These are phyloP conservation scores for Russula lepida DNA, from an alignment of 768 basidiomycete species.

Conservation along the genomic window DNA sequence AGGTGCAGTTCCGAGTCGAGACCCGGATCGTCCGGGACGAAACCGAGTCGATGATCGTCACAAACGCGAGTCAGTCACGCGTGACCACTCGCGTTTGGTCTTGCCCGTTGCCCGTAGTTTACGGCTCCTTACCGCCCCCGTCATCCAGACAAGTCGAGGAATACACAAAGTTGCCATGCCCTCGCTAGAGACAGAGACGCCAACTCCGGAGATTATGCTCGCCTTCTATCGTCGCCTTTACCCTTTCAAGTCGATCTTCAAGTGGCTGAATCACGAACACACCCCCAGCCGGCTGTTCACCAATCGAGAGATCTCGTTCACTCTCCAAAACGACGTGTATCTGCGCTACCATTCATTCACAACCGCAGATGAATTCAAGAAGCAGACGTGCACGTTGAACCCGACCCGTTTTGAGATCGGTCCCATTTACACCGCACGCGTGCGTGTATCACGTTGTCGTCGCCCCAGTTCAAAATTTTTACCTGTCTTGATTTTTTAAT, in stretches of 20 bases:
- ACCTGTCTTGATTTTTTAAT: neutral
- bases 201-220: slow-evolving; percentile 56
- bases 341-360: slow-evolving; percentile 91
- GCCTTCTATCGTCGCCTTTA: slow-evolving; percentile 86
- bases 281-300: slow-evolving; percentile 74
- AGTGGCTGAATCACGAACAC: slow-evolving; percentile 92
- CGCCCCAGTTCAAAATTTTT: neutral
- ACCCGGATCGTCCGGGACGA: slow-evolving; percentile 1
- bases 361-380: slow-evolving; percentile 82
- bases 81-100: slow-evolving; percentile 14
- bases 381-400: slow-evolving; percentile 73
- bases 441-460: slow-evolving; percentile 33
- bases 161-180: slow-evolving; percentile 11
- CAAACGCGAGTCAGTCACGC: slow-evolving; percentile 10
- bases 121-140: too few species aligned
- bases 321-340: slow-evolving; percentile 84
- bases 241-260: slow-evolving; percentile 89
- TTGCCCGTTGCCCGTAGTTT: too few species aligned
- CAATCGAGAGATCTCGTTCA: slow-evolving; percentile 94
- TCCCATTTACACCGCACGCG: slow-evolving; percentile 81
- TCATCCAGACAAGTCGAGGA: neutral
- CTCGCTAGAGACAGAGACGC: slow-evolving; percentile 15
- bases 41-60: neutral
- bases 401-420: slow-evolving; percentile 97
- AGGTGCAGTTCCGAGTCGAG: neutral